Evolutionary conservation across 257 asterid species (phyloP).

Genomic region (Paulownia fortunei): DNA sequence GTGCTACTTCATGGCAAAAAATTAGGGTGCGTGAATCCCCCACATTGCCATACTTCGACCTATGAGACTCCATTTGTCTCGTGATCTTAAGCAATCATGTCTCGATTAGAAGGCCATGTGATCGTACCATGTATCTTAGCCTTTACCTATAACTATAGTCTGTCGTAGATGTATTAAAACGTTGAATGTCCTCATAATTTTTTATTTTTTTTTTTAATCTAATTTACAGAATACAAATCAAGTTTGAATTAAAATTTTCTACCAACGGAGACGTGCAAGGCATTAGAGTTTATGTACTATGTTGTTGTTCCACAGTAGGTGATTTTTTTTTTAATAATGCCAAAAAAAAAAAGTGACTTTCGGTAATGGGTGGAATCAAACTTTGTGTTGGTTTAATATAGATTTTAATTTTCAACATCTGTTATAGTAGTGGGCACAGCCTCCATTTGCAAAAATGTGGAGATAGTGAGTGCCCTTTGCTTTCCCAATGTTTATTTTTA

Average conservation of each 20-base stretch:
- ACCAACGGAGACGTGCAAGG: neutral
- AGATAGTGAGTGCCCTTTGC: conserved; percentile 33
- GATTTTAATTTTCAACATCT: conserved; percentile 39
- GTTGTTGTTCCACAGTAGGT: too few relatives aligned
- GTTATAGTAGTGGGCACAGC: conserved; percentile 24
- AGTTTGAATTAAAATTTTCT: neutral
- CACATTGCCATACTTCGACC: too few relatives aligned
- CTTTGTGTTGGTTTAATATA: conserved; percentile 3
- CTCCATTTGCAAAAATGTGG: conserved; percentile 12
- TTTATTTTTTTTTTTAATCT: too few relatives aligned
- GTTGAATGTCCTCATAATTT: too few relatives aligned
- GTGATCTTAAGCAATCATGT: too few relatives aligned
- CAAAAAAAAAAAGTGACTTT: conserved; percentile 41
- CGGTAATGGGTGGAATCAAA: conserved; percentile 42
- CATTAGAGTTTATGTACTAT: neutral
- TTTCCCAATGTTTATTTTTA: conserved; percentile 24
- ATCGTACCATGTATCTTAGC: too few relatives aligned
- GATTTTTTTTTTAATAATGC: neutral
- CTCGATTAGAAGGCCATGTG: too few relatives aligned
- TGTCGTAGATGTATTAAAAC: too few relatives aligned
- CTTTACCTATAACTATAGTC: too few relatives aligned
- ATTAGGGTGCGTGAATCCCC: too few relatives aligned
- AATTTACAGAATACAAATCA: neutral
- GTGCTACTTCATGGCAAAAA: neutral
- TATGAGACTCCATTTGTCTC: too few relatives aligned